Evolutionary conservation across 2,329 filamentous ascomycete species (phyloP).

Genomic region (Endothia cerciana): DNA sequence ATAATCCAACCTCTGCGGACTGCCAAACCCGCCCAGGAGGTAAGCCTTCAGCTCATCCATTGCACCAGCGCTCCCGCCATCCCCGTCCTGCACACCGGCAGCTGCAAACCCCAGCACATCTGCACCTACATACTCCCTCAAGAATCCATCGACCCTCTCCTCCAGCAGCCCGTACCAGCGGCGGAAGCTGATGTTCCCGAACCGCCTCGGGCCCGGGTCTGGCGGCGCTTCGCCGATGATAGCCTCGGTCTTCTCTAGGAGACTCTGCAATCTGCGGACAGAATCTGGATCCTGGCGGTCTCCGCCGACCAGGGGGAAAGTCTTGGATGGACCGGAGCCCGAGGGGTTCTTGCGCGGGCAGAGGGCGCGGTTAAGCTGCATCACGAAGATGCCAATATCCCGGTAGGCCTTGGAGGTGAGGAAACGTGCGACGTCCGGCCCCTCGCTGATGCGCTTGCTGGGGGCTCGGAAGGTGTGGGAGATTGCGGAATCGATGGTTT

Average conservation of each 20-base stretch:
- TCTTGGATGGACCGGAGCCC: conserved; percentile 45
- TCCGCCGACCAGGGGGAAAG: conserved; percentile 48
- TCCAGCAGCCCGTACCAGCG: conserved; percentile 78
- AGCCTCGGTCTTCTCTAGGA: conserved; percentile 67
- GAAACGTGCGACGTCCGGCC: conserved; percentile 79
- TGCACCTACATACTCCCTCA: conserved; percentile 59
- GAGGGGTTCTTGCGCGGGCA: conserved; percentile 64
- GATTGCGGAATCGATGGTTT: conserved; percentile 51
- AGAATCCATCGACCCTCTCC: conserved; percentile 57
- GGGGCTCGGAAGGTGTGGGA: conserved; percentile 68
- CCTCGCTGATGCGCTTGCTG: conserved; percentile 81
- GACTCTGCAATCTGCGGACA: conserved; percentile 65
- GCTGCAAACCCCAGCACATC: conserved; percentile 36
- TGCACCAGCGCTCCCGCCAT: conserved; percentile 27
- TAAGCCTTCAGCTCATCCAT: conserved; percentile 74
- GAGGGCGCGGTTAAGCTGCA: conserved; percentile 88
- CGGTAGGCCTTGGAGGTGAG: conserved; percentile 80
- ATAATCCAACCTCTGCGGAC: conserved; percentile 87
- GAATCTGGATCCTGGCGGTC: conserved; percentile 53
- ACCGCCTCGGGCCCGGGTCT: conserved; percentile 82
- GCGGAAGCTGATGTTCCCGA: conserved; percentile 90
- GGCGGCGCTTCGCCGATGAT: conserved; percentile 82
- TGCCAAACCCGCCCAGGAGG: conserved; percentile 85
- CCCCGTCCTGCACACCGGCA: conserved; percentile 18
- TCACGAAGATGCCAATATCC: conserved; percentile 83